Evolutionary conservation across 2,329 filamentous ascomycete genomes (phyloP), one percentile per base, ranked within the genome.

Genomic region (Hortaea sp.): DNA sequence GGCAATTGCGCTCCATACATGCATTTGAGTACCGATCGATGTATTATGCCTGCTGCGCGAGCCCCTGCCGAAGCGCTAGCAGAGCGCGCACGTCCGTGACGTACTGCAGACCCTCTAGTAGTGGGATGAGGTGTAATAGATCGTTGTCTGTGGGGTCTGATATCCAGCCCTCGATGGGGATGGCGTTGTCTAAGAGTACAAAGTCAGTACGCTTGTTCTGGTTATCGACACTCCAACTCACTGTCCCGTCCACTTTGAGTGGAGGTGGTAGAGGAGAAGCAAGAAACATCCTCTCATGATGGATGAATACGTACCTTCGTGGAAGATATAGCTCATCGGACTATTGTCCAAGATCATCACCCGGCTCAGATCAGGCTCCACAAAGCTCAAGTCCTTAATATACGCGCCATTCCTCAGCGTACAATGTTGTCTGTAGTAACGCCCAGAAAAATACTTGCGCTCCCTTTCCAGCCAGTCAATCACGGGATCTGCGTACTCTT

Each of bases 341-440:
- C 88, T 95, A 64, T 98, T 98, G 71, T 98, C 92, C 67, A 98
- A 74, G 64, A 98, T 98, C 85, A 97, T 95, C 50, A 98, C 92
- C 69, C 88, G 94, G 70, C 89, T 95, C 61, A 98, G 72, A 65
- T 98, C 92, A 12, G 92, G 89, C 73, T 98, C 92, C 38, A 98
- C 88, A 46, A 88, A 87, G 64, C 88, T 92, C 47, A 98, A 73
- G 68, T 98, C 92, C 67, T 98, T 98, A 73, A 98, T 97, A 63
- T 95, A 98, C 30, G 90, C 89, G 42, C 90, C 90, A 58, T 95
- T 92, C 45, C 92, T 79, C 63, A 88, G 88, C 20, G 92, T 97
- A 72, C 92, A 98, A 67, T 98, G 90, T 65, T 98, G 92, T 46
- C 92, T 80, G 68, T 98, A 98, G 70, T 92, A 97, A 55, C 92